Evolutionary conservation across 805 yeast genomes (phyloP), one percentile per base, ranked within the genome.

Genomic region (Yamadazyma olivae): DNA sequence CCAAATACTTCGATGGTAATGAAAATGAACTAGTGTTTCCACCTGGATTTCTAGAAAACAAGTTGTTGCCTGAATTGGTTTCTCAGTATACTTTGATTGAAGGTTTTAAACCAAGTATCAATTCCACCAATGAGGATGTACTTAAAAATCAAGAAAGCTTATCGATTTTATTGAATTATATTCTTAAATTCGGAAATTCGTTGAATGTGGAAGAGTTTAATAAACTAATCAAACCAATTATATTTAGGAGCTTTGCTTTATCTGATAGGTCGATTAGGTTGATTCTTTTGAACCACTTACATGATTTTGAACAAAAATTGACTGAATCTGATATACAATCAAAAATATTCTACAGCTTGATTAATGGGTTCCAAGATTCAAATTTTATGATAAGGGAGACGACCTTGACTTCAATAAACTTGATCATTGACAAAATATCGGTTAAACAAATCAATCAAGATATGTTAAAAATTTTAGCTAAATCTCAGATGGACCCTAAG

Each of bases 391-490:
- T 91, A 27, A 68, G 97, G 44, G 84, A 84, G 45, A 86, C 81
- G 35, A 85, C 97, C 0, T 65, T 91, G 25, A 82, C 81, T 32
- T 75, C 88, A 3, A 62, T 76, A 14, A 74, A 79, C 2, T 64
- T 78, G 3, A 61, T 90, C 18, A 77, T 81, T 1, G 76, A 79
- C 15, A 78, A 77, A 48, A 71, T 91, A 2, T 74, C 85, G 0
- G 86, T 80, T 25, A 74, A 95, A 37, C 95, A 85, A 54, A 66
- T 90, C 32, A 91, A 91, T 56, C 89, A 89, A 50, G 98, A 93
- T 32, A 62, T 91, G 16, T 63, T 91, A 36, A 74, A 95, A 45
- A 72, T 77, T 36, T 64, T 91, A 36, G 98, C 98, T 0, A 85
- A 81, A 48, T 71, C 88, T 7, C 95, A 87, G 53, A 75, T 71